A percentile compares a stretch with the other conserved stretches of the same genome.
Conservation (phyloP, 139 green algal genomes). For the Pseudopediastrum boryanum region DNA sequence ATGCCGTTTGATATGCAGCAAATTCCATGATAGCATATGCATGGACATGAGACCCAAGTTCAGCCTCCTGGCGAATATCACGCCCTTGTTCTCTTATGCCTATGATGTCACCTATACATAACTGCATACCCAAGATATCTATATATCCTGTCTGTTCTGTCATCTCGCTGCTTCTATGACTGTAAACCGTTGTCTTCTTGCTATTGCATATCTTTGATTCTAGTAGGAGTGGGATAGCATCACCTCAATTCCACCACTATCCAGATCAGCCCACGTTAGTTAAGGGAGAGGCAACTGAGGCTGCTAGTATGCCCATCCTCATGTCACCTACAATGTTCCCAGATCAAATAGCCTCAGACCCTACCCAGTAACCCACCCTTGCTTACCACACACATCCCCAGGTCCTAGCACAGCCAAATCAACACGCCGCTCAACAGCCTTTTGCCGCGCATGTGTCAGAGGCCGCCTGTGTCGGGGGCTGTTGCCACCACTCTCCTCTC, state of each 20-base stretch:
- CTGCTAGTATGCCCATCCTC: neutral
- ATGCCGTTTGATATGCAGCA: no score
- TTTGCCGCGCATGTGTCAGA: neutral
- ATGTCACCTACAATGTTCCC: neutral
- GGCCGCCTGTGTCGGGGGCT: neutral
- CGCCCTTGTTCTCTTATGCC: no score
- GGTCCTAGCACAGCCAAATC: slow-evolving; percentile 32
- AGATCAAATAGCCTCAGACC: neutral
- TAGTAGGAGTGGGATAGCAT: neutral
- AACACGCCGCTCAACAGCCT: neutral
- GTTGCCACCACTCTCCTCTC: neutral
- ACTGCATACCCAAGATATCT: no score
- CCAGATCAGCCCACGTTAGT: neutral
- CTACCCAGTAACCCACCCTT: neutral
- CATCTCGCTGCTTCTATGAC: no score
- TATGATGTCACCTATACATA: no score
- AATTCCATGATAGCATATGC: no score
- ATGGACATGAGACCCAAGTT: no score
- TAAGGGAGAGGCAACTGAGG: no score
- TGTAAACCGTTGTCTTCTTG: no score
- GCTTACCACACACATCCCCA: slow-evolving; percentile 22
- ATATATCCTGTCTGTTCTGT: no score
- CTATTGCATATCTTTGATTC: neutral
- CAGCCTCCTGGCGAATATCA: no score
- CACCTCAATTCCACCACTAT: neutral